Evolutionary conservation across 495 filamentous ascomycete genomes (phyloP), one percentile per base, ranked within the genome.

Genomic region (Trichoderma gamsii): DNA sequence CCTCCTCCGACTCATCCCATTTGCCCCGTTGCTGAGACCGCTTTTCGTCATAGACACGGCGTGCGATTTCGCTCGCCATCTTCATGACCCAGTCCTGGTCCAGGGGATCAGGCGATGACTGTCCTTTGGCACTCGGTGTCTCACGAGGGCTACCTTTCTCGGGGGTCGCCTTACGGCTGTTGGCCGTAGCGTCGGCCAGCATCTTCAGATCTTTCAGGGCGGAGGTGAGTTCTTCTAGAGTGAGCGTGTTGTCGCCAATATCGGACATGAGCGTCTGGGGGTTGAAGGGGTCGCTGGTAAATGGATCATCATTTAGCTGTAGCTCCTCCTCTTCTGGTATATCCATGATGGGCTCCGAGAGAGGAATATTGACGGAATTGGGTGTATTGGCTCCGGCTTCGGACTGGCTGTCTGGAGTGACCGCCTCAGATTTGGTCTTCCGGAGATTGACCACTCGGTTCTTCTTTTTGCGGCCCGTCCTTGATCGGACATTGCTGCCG

Each of bases 361-460:
- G 78, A 64, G 83, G 80, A 6, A 75, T 72, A 41, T 71, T 69
- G 7, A 74, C 67, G 27, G 75, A 81, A 38, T 71, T 71, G 23
- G 56, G 56, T 15, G 56, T 61, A 9, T 15, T 29, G 56, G 56
- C 27, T 4, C 56, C 56, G 6, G 76, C 74, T 63, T 81, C 80
- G 23, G 79, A 78, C 13, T 70, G 59, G 23, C 63, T 70, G 23
- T 43, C 61, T 16, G 25, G n/a, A 38, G 56, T 27, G 21, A 49
- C 61, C 2, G 67, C 23, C 43, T 85, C 82, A 64, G 80, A 84
- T 74, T 83, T 87, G 49, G 84, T 83, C 69, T 85, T 86, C 7
- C 93, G 89, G 56, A 99, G 78, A 75, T 98, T 93, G 68, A 99
- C 92, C 38, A 99, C 91, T n/a, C 95, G 86, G 69, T 87, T 93